phyloP scores from a whole-genome alignment of 768 basidiomycete species.

The Naganishia vaughanmartiniae region DNA sequence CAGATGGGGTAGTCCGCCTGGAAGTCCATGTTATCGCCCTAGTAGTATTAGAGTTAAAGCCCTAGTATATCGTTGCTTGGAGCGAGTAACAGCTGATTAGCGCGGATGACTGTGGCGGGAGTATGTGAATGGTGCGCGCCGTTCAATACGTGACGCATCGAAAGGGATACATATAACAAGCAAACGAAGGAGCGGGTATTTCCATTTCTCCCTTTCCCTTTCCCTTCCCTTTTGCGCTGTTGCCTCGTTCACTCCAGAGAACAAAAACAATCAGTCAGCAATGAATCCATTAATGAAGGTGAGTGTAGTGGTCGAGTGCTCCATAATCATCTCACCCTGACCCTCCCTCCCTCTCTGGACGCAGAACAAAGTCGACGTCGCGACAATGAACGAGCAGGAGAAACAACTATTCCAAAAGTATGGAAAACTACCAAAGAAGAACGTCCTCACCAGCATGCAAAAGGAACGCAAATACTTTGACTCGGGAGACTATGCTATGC shows the following conservation, averaged over 20 bases:
- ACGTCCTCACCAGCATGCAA: conserved; percentile 87
- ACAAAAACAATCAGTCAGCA: background rate
- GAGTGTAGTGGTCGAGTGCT: background rate
- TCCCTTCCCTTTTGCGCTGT: too few species aligned
- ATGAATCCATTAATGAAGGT: conserved; percentile 32
- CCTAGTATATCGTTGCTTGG: too few species aligned
- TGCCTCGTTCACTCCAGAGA: background rate
- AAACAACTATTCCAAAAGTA: conserved; percentile 90
- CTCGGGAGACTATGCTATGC: conserved; percentile 96
- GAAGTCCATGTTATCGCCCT: too few species aligned
- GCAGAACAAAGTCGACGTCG: conserved; percentile 17
- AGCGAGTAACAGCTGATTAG: too few species aligned
- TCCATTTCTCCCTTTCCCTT: too few species aligned
- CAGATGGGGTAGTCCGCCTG: too few species aligned
- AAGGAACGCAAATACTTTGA: conserved; percentile 99
- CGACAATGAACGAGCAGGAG: conserved; percentile 59
- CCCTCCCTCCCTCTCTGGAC: background rate
- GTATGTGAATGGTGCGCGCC: too few species aligned
- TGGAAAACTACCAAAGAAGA: conserved; percentile 94
- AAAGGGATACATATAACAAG: too few species aligned
- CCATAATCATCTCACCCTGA: background rate
- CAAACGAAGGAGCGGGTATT: too few species aligned
- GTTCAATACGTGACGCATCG: too few species aligned
- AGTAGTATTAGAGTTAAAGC: too few species aligned
- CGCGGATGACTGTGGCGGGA: too few species aligned